Evolutionary conservation across 192 early-diverging fungal species (phyloP).

Genomic region (Coemansia sp.): DNA sequence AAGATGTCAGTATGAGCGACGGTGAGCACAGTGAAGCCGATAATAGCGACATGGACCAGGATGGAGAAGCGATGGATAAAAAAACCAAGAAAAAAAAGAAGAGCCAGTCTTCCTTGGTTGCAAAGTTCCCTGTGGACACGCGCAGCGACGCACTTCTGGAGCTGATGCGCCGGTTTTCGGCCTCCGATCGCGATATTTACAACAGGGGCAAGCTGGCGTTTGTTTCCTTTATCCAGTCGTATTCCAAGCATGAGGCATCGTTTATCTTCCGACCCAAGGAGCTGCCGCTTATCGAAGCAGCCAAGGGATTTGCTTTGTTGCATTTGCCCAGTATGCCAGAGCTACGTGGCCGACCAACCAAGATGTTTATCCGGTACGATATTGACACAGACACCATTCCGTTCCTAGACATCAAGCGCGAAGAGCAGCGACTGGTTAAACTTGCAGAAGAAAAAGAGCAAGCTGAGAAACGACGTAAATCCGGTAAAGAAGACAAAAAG

Average conservation of each 20-base stretch:
- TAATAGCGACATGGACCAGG: slow-evolving; percentile 11
- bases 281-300: slow-evolving; percentile 76
- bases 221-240: slow-evolving; percentile 87
- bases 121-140: slow-evolving; percentile 48
- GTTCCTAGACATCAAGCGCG: slow-evolving; percentile 42
- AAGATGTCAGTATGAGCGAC: not conserved
- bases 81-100: slow-evolving; percentile 18
- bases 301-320: slow-evolving; percentile 77
- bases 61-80: slow-evolving; percentile 10
- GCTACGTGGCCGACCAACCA: slow-evolving; percentile 53
- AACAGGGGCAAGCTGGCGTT: slow-evolving; percentile 83
- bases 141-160: slow-evolving; percentile 57
- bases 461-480: slow-evolving; percentile 35
- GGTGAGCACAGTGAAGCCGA: slow-evolving; percentile 9
- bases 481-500: not conserved
- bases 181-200: slow-evolving; percentile 74
- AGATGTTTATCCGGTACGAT: slow-evolving; percentile 28
- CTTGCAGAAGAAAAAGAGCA: slow-evolving; percentile 51
- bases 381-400: slow-evolving; percentile 52
- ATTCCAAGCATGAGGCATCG: slow-evolving; percentile 89
- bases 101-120: slow-evolving; percentile 43
- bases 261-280: slow-evolving; percentile 90
- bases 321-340: slow-evolving; percentile 95
- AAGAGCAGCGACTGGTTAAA: slow-evolving; percentile 49
- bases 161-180: slow-evolving; percentile 58